These are phyloP conservation scores for Cladophialophora immunda DNA, from an alignment of 2,329 filamentous ascomycete genomes.

Conservation along the genomic window DNA sequence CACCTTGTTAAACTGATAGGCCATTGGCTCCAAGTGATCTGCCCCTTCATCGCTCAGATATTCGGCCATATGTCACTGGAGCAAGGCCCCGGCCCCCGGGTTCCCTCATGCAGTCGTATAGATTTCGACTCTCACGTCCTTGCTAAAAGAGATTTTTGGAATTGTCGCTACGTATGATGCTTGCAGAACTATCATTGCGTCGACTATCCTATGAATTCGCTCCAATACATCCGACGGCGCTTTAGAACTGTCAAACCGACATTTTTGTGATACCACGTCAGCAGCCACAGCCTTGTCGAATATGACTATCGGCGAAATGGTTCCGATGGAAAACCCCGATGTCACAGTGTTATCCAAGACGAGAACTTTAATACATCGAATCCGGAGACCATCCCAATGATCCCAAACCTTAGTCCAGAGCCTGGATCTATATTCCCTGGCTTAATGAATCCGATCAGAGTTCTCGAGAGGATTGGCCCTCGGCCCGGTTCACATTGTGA, in stretches of 20 bases:
- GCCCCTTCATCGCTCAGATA: neutral
- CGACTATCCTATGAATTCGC: neutral
- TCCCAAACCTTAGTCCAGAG: neutral
- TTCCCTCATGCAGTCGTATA: too few species aligned
- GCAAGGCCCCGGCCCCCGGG: too few species aligned
- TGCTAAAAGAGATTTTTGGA: neutral
- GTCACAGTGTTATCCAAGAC: neutral
- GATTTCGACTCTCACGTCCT: neutral
- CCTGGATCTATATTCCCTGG: neutral
- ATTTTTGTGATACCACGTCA: neutral
- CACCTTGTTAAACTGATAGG: neutral
- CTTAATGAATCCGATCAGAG: neutral
- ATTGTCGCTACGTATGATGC: neutral
- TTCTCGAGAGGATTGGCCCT: neutral
- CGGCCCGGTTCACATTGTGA: neutral
- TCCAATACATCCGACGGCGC: neutral
- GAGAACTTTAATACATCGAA: neutral
- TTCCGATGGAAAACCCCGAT: neutral
- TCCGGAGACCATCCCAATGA: neutral
- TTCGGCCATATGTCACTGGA: neutral
- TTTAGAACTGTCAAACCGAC: neutral
- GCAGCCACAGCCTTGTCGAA: neutral
- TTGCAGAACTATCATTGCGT: neutral
- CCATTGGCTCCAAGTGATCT: neutral
- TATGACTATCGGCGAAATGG: neutral